Evolutionary conservation across 805 yeast species (phyloP), one percentile per base, ranked within the genome.

Genomic region (Tetrapisispora taiwanensis): DNA sequence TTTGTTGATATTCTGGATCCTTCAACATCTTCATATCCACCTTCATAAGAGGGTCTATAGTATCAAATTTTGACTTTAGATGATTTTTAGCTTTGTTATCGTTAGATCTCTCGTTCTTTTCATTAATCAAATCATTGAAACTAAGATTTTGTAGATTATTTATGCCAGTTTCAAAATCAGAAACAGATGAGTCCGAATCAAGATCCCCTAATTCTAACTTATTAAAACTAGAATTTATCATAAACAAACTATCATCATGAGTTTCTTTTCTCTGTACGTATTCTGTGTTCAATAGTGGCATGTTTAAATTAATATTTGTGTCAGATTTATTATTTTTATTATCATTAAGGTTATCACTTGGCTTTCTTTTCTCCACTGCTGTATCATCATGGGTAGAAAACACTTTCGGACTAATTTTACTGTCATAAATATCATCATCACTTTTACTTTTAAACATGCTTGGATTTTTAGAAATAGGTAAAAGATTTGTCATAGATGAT

Each of bases 1-100:
- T n/a, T n/a, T 31, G 17, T n/a, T 31, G 19, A n/a, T n/a, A 6
- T 18, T 31, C 19, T 10, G 9, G n/a, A 15, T 31, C 19, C 14
- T 15, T 26, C 15, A 18, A 8, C 9, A n/a, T 6, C 14, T n/a
- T 36, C 12, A 14, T 10, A n/a, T 22, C 41, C 1, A 43, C 36
- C 42, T 53, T 52, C 10, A 52, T 42, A n/a, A 62, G 41, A 3
- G 66, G 65, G 44, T 62, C 67, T n/a, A 62, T 45, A 1, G 60
- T 48, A 10, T 58, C 62, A 18, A 60, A 66, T 7, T 46, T 22
- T 22, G 26, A 22, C 14, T 15, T n/a, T 8, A 12, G 19, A 24
- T 15, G 3, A 4, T 26, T 55, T 53, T 22, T 43, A 8, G 47
- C 54, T 20, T 60, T 53, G 12, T 47, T 51, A 14, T 60, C 43